A percentile compares a stretch with the other conserved stretches of the same genome.
Conservation (phyloP, 331 rosid species). For the Acacia pycnantha region DNA sequence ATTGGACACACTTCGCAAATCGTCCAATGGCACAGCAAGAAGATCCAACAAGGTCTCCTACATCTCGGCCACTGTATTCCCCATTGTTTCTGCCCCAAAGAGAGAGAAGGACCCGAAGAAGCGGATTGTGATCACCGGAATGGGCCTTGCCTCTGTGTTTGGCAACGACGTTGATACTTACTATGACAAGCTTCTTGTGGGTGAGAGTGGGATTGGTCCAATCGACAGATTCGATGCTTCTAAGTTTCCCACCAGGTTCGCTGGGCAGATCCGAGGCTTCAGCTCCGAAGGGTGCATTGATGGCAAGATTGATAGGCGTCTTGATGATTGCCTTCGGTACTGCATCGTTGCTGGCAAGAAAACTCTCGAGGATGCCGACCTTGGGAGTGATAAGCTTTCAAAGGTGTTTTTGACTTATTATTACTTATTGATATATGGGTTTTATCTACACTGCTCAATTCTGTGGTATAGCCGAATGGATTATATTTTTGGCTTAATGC, state of each 20-base stretch:
- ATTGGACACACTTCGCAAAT: conserved; percentile 49
- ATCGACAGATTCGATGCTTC: conserved; percentile 94
- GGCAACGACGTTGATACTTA: conserved; percentile 76
- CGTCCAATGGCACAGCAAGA: conserved; percentile 27
- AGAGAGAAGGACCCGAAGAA: conserved; percentile 91
- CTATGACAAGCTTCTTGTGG: conserved; percentile 84
- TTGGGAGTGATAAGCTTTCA: conserved; percentile 39
- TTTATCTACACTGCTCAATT: no score
- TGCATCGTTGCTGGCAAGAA: conserved; percentile 95
- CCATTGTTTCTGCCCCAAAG: conserved; percentile 61
- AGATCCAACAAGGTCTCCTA: conserved; percentile 32
- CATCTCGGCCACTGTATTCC: conserved; percentile 42
- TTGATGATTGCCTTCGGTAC: conserved; percentile 88
- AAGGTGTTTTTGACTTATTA: conserved; percentile 42
- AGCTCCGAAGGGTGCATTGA: conserved; percentile 80
- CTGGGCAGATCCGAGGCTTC: conserved; percentile 93
- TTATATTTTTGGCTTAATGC: neutral
- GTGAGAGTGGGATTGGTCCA: conserved; percentile 79
- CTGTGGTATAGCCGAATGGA: neutral
- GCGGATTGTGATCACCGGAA: conserved; percentile 92
- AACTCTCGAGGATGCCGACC: conserved; percentile 75
- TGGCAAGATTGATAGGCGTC: conserved; percentile 89
- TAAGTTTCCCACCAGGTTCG: conserved; percentile 92
- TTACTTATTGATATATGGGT: neutral
- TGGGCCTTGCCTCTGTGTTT: conserved; percentile 86